Percentiles rank a stretch among this genome's conserved stretches.
phyloP scores from a whole-genome alignment of 2,329 filamentous ascomycete species.

The Pyricularia sp. region DNA sequence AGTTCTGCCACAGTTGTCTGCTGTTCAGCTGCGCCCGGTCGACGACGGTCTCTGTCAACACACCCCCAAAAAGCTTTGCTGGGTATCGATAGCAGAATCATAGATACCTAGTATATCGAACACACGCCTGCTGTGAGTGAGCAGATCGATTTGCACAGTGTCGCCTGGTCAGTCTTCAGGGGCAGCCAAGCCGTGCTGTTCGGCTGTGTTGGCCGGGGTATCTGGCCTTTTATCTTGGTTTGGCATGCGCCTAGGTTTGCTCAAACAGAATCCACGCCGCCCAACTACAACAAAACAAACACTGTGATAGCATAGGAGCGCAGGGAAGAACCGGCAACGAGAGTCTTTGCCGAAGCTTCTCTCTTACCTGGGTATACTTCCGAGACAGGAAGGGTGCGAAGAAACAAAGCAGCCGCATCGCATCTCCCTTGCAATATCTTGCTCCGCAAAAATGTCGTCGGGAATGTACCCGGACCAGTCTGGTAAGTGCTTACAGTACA shows the following conservation, averaged over 20 bases:
- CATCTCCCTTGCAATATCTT: not conserved
- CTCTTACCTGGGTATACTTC: not conserved
- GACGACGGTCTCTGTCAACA: not conserved
- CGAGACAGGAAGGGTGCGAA: not conserved
- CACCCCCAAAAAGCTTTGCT: not conserved
- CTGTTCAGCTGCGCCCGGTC: not conserved
- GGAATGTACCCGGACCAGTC: slow-evolving; percentile 5
- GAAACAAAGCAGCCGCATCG: not conserved
- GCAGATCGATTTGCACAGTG: not conserved
- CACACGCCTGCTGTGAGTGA: not conserved
- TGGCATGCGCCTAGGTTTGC: slow-evolving; percentile 8
- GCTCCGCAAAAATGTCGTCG: slow-evolving; percentile 6
- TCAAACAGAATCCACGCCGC: not conserved
- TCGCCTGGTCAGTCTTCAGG: not conserved
- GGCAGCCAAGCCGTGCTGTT: not conserved
- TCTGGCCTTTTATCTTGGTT: not conserved
- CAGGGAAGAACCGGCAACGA: not conserved
- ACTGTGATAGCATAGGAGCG: not conserved
- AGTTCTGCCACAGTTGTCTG: not conserved
- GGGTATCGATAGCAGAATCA: slow-evolving; percentile 6
- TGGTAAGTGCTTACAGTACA: slow-evolving; percentile 7
- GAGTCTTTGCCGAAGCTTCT: not conserved
- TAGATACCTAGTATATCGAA: not conserved
- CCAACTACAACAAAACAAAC: not conserved
- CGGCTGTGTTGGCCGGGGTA: not conserved